Percentiles rank a stretch among this genome's conserved stretches.
These are phyloP conservation scores for Mycena pura DNA, from an alignment of 768 basidiomycete genomes.

Conservation along the genomic window DNA sequence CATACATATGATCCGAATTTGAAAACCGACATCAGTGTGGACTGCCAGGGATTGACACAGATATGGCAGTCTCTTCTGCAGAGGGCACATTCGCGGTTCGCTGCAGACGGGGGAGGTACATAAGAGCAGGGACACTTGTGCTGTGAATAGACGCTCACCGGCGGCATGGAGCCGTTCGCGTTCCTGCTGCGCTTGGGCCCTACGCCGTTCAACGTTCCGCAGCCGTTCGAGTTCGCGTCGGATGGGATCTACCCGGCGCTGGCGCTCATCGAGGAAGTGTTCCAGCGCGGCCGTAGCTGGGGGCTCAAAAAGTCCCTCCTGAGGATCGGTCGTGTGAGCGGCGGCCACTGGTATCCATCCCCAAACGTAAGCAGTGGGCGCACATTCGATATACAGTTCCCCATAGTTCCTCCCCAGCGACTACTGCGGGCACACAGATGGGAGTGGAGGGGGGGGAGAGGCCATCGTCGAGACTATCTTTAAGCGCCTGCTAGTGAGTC, in stretches of 20 bases:
- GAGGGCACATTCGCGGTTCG: slow-evolving; percentile 28
- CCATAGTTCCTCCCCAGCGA: slow-evolving; percentile 23
- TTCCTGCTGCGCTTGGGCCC: too few species aligned
- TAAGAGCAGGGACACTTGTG: not conserved
- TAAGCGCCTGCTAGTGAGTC: too few species aligned
- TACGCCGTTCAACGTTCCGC: slow-evolving; percentile 13
- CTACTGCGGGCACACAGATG: not conserved
- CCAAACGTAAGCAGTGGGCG: not conserved
- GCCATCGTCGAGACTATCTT: too few species aligned
- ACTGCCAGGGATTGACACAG: slow-evolving; percentile 28
- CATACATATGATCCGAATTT: not conserved
- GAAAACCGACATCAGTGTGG: slow-evolving; percentile 17
- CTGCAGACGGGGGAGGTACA: not conserved
- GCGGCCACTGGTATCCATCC: not conserved
- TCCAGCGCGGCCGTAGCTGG: slow-evolving; percentile 20
- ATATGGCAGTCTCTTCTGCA: slow-evolving; percentile 26
- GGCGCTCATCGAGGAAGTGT: not conserved
- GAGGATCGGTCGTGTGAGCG: slow-evolving; percentile 27
- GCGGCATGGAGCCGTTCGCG: not conserved
- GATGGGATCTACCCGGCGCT: slow-evolving; percentile 18
- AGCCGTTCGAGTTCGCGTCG: slow-evolving; percentile 8
- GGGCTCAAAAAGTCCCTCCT: slow-evolving; percentile 27
- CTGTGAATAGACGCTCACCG: not conserved
- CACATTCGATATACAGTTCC: slow-evolving; percentile 31
- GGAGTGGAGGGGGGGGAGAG: not conserved